Conservation (phyloP, 768 basidiomycete genomes). For the Hericium rajendrae region DNA sequence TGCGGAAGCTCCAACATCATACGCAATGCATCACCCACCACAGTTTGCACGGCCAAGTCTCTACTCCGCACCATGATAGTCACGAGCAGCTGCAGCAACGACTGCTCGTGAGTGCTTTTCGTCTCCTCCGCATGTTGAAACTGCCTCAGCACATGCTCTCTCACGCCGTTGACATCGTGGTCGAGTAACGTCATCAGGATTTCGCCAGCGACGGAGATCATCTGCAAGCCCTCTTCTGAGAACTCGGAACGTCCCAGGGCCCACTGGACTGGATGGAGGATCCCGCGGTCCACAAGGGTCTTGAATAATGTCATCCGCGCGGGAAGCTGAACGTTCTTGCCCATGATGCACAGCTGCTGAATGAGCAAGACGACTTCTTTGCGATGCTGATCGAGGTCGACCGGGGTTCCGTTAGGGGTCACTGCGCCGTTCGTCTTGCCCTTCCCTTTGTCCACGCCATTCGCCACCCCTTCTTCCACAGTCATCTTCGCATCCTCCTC, state of each 20-base stretch:
- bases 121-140: slow-evolving; percentile 51
- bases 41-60: slow-evolving; percentile 83
- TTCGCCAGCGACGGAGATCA: slow-evolving; percentile 81
- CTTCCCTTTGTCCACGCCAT: slow-evolving; percentile 15
- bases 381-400: slow-evolving; percentile 46
- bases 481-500: slow-evolving; percentile 22
- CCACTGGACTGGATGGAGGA: slow-evolving; percentile 90
- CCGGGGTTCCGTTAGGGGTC: slow-evolving; percentile 38
- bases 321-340: slow-evolving; percentile 90
- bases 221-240: slow-evolving; percentile 34
- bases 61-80: slow-evolving; percentile 67
- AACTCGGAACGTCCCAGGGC: slow-evolving; percentile 65
- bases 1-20: slow-evolving; percentile 72
- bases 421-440: slow-evolving; percentile 33
- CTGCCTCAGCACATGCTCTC: slow-evolving; percentile 79
- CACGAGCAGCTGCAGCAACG: slow-evolving; percentile 68
- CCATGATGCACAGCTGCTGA: slow-evolving; percentile 90
- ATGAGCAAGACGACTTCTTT: slow-evolving; percentile 80
- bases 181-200: slow-evolving; percentile 79
- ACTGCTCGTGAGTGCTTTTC: slow-evolving; percentile 54
- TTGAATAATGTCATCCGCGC: slow-evolving; percentile 81
- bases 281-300: slow-evolving; percentile 76
- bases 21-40: slow-evolving; percentile 81
- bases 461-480: slow-evolving; percentile 15
- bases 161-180: slow-evolving; percentile 82